Evolutionary conservation across 208 protist genomes (phyloP).

Genomic region (Herpetomonas samuelpessoai): DNA sequence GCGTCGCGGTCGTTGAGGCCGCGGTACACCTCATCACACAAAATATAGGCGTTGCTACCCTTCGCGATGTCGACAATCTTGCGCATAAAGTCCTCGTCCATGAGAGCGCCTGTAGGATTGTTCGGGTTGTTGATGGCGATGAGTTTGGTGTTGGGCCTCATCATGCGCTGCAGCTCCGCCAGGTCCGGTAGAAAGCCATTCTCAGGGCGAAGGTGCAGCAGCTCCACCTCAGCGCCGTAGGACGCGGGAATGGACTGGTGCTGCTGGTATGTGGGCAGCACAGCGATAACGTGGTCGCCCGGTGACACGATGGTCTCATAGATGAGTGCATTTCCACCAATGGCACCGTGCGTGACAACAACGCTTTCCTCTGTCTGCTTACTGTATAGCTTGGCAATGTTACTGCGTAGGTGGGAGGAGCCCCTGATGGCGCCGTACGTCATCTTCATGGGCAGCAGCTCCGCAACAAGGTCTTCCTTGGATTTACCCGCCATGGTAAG

Average conservation of each 20-base stretch:
- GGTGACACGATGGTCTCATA: constrained; percentile 3
- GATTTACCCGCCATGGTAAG: constrained; percentile 7
- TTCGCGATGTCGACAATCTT: constrained; percentile 9
- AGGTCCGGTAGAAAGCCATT: constrained; percentile 10
- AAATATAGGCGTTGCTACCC: constrained; percentile 8
- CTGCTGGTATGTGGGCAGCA: constrained; percentile 16
- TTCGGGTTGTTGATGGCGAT: constrained; percentile 16
- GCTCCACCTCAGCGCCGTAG: constrained; percentile 7
- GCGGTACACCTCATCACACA: constrained; percentile 14
- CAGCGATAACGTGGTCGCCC: constrained; percentile 12
- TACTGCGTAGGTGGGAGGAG: background rate
- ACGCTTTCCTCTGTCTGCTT: constrained; percentile 4
- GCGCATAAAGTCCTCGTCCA: constrained; percentile 7
- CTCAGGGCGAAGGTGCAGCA: constrained; percentile 10
- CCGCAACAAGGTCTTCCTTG: background rate
- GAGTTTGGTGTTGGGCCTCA: constrained; percentile 12
- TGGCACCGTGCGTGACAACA: constrained; percentile 14
- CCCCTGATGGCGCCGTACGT: constrained; percentile 13
- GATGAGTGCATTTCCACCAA: constrained; percentile 11
- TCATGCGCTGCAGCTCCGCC: constrained; percentile 2
- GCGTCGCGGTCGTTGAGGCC: constrained; percentile 1
- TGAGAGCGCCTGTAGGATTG: constrained; percentile 11
- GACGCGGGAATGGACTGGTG: constrained; percentile 10
- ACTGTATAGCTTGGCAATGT: constrained; percentile 3
- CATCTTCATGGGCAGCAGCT: constrained; percentile 12